phyloP scores from a whole-genome alignment of 257 asterid species.

The Verbascum thapsus region DNA sequence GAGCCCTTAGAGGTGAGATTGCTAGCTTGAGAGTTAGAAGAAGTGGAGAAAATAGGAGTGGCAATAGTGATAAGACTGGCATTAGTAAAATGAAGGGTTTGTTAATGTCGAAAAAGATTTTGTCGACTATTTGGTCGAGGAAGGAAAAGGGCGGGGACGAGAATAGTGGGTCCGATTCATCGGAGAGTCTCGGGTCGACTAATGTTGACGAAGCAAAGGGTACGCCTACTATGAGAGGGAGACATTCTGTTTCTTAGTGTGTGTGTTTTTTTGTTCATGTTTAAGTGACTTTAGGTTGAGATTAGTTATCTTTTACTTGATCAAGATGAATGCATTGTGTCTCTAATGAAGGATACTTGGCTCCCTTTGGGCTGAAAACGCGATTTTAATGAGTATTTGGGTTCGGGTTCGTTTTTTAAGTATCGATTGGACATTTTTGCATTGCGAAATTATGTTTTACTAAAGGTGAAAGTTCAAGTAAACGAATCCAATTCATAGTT shows the following conservation, averaged over 20 bases:
- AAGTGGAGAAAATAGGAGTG: constrained; percentile 29
- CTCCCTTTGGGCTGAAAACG: neutral
- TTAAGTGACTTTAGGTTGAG: constrained; percentile 24
- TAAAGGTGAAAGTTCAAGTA: too few species aligned
- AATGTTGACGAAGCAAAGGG: constrained; percentile 51
- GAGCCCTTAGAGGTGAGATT: constrained; percentile 65
- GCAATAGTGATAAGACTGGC: constrained; percentile 44
- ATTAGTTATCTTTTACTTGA: constrained; percentile 2
- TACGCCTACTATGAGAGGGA: constrained; percentile 58
- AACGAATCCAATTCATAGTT: too few species aligned
- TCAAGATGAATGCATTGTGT: constrained; percentile 23
- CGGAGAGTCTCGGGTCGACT: constrained; percentile 62
- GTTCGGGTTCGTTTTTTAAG: too few species aligned
- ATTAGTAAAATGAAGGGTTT: constrained; percentile 53
- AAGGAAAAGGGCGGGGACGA: constrained; percentile 53
- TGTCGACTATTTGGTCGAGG: constrained; percentile 62
- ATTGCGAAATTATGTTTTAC: too few species aligned
- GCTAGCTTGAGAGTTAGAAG: constrained; percentile 52
- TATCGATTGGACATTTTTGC: too few species aligned
- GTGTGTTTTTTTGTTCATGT: constrained; percentile 21
- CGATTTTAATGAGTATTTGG: too few species aligned
- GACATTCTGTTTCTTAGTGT: constrained; percentile 61
- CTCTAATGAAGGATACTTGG: constrained; percentile 1
- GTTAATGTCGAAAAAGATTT: constrained; percentile 55
- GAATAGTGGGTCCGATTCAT: constrained; percentile 72